Conservation (phyloP, 108 stramenopile genomes). For the Nitzschia sp. region DNA sequence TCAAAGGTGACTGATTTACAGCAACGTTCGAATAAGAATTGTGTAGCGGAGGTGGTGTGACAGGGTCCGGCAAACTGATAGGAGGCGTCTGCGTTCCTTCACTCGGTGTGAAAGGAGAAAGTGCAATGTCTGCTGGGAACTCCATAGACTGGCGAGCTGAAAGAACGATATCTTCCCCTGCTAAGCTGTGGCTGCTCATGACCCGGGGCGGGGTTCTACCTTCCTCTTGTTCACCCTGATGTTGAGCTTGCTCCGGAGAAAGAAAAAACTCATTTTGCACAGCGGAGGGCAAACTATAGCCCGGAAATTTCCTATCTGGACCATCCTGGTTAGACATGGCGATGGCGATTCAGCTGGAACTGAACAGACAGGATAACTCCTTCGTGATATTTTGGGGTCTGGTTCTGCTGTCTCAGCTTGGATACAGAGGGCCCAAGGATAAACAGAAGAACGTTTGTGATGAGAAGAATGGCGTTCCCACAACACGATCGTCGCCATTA, state of each 20-base stretch:
- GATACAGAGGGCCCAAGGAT: too few relatives aligned
- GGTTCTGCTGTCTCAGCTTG: too few relatives aligned
- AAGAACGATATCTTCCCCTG: conserved; percentile 19
- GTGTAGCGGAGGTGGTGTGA: not conserved
- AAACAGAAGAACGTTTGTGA: too few relatives aligned
- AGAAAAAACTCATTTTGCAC: conserved; percentile 2
- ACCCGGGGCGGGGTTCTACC: conserved; percentile 4
- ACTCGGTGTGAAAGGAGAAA: conserved; percentile 24
- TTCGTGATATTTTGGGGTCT: too few relatives aligned
- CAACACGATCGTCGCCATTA: too few relatives aligned
- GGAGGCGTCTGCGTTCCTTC: conserved; percentile 17
- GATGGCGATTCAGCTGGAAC: too few relatives aligned
- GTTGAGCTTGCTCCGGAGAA: conserved; percentile 13
- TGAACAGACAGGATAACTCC: too few relatives aligned
- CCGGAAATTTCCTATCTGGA: too few relatives aligned
- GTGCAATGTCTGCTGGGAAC: conserved; percentile 1
- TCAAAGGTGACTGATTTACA: not conserved
- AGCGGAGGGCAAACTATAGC: not conserved
- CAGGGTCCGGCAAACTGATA: not conserved
- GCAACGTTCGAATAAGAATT: not conserved
- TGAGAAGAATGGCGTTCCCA: too few relatives aligned
- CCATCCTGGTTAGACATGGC: too few relatives aligned
- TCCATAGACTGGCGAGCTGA: conserved; percentile 6
- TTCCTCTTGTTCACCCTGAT: not conserved
- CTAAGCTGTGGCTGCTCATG: conserved; percentile 21